Evolutionary conservation across 306 rosid species (phyloP).

Genomic region (Benincasa hispida): DNA sequence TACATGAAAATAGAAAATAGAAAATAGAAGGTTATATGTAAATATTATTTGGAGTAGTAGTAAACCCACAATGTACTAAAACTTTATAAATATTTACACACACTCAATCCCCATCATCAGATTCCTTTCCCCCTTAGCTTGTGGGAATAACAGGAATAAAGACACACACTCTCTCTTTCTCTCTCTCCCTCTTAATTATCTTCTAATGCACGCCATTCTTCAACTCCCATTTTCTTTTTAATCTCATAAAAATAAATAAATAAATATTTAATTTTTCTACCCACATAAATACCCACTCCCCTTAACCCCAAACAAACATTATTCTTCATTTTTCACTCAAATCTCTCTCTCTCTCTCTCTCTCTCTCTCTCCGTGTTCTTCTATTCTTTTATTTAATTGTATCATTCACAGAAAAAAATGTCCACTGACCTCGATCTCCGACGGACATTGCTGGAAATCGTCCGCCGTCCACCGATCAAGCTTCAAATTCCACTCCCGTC

Average conservation of each 20-base stretch:
- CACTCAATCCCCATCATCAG: background rate
- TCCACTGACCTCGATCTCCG: conserved; percentile 5
- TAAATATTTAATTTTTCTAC: background rate
- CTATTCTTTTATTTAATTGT: background rate
- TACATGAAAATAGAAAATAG: background rate
- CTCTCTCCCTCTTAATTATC: conserved; percentile 3
- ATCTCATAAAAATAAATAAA: too few species aligned
- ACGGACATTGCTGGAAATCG: background rate
- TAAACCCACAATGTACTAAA: background rate
- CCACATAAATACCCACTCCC: background rate
- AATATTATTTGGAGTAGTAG: background rate
- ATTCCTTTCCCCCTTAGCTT: background rate
- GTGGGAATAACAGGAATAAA: background rate
- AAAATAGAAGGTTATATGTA: too few species aligned
- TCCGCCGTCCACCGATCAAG: background rate
- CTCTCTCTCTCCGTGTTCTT: background rate
- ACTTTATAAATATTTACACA: background rate
- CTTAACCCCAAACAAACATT: background rate
- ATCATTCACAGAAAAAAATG: background rate
- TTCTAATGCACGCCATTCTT: conserved; percentile 13
- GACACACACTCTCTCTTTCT: background rate
- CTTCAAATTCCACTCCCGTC: background rate
- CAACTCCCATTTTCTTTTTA: background rate
- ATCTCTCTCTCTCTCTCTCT: background rate
- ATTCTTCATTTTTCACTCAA: background rate